Base-by-base conservation (phyloP, 2,329 filamentous ascomycete species). In the Emergomyces orientalis region DNA sequence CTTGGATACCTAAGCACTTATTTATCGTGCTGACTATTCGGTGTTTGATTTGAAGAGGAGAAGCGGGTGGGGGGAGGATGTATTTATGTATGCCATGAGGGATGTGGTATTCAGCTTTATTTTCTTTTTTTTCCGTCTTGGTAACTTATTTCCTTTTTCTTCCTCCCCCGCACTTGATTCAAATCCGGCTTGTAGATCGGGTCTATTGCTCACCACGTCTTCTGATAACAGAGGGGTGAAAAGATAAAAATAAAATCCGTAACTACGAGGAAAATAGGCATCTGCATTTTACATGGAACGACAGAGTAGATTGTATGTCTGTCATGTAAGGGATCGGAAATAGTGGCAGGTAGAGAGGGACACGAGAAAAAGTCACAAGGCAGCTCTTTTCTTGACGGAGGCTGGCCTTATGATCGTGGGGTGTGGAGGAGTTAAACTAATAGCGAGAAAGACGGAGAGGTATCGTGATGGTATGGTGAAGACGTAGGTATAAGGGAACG, bases 351-450 rank as follows among this genome's bases (percentile, higher is more conserved):
- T 9, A 19, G 19, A 34, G 30, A 5, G 27, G 17, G 55, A 45
- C 37, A 45, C 56, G 56, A 25, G 56, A 22, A 43, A 13, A 43
- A 45, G 56, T 43, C 56, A 59, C 56, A 59, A 43, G 57, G 43
- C 30, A 43, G 25, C 14, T 7, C 22, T 25, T 14, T 22, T 39
- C 41, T n/a, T 43, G 41, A 45, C 11, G 7, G 22, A 27, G 9
- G n/a, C 13, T 11, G 34, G 30, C 54, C 34, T 56, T 25, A 25
- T 56, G 54, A 56, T 56, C 34, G 32, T 25, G 34, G 34, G 54
- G 34, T n/a, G 3, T 56, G 54, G 54, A 25, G n/a, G 27, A 22
- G 32, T 55, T 25, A 13, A 32, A 19, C 27, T 52, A 52, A 30
- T 19, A 47, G 9, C n/a, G n/a, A 47, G 22, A 1, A 17, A 49